Conservation (phyloP, 495 filamentous ascomycete genomes). For the Amorphotheca resinae region DNA sequence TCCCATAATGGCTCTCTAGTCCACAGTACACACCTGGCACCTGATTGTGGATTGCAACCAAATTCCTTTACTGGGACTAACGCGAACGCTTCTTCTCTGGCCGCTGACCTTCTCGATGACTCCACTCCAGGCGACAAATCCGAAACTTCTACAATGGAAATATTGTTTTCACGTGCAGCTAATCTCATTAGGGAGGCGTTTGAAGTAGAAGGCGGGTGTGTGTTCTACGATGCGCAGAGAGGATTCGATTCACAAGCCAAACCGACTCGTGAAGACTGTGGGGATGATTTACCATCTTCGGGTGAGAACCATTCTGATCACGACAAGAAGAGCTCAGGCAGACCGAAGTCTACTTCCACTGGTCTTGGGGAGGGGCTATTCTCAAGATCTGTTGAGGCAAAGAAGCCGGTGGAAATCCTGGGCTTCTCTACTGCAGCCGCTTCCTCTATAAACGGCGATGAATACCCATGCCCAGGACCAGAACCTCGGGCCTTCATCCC, state of each 20-base stretch:
- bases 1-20: background rate
- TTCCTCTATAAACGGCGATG: constrained; percentile 20
- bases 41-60: constrained; percentile 2
- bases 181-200: constrained; percentile 45
- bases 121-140: constrained; percentile 4
- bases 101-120: background rate
- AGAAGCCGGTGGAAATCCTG: constrained; percentile 18
- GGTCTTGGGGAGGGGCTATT: constrained; percentile 4
- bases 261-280: constrained; percentile 3
- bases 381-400: constrained; percentile 4
- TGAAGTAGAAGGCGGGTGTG: constrained; percentile 40
- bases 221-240: constrained; percentile 34
- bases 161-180: constrained; percentile 40
- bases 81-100: constrained; percentile 1
- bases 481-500: constrained; percentile 9
- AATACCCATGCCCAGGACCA: background rate
- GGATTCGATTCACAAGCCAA: constrained; percentile 4
- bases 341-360: background rate
- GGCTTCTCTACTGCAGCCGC: constrained; percentile 24
- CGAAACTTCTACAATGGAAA: constrained; percentile 10
- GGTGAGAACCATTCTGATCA: constrained; percentile 1
- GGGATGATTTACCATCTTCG: constrained; percentile 2
- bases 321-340: background rate
- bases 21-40: background rate
- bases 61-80: constrained; percentile 6